A percentile compares a stretch with the other conserved stretches of the same genome.
Evolutionary conservation across 306 rosid species (phyloP).

Genomic region (Dryas octopetala): DNA sequence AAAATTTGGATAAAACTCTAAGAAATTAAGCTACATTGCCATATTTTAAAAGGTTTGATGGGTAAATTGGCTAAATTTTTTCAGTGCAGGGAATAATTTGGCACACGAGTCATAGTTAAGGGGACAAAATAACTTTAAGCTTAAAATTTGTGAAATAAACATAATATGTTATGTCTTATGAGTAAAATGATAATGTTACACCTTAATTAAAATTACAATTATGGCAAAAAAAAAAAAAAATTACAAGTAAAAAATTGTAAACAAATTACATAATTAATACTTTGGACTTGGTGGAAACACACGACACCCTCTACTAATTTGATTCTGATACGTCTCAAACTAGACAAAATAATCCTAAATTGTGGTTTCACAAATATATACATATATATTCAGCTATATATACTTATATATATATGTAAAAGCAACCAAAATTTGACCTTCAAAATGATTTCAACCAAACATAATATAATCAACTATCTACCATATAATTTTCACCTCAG

Average conservation of each 20-base stretch:
- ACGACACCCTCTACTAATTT: neutral
- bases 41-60: no score
- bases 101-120: no score
- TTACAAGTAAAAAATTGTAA: neutral
- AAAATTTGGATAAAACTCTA: no score
- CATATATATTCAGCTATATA: neutral
- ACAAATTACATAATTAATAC: neutral
- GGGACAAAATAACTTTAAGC: no score
- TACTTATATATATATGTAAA: neutral
- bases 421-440: constrained; percentile 9
- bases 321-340: neutral
- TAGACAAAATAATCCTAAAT: neutral
- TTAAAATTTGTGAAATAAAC: no score
- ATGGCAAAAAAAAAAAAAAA: neutral
- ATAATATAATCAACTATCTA: neutral
- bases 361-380: neutral
- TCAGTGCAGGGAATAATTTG: no score
- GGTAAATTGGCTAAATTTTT: no score
- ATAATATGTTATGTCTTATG: no score
- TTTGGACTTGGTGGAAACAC: neutral
- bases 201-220: no score
- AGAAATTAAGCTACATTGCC: no score
- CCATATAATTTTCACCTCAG: constrained; percentile 17
- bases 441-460: constrained; percentile 1
- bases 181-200: no score